Evolutionary conservation across 140 eudicot genomes (phyloP).

Genomic region (Bidens hawaiensis): DNA sequence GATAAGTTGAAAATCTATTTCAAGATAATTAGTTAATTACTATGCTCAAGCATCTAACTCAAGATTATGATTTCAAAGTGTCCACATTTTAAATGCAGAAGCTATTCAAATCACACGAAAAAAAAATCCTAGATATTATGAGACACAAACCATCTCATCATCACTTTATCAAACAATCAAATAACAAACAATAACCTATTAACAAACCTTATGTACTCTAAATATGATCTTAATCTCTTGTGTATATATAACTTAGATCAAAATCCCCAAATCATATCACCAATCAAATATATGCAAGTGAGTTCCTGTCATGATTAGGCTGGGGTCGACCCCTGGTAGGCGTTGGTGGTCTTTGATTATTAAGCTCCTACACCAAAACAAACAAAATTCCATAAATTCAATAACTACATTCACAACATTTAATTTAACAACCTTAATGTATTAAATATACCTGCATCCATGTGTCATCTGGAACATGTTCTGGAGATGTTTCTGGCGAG

Average conservation of each 20-base stretch:
- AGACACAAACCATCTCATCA: slow-evolving; percentile 12
- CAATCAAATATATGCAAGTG: slow-evolving; percentile 74
- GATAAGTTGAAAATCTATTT: no score
- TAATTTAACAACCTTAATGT: not conserved
- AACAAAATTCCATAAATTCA: not conserved
- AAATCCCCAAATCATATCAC: not conserved
- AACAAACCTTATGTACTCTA: slow-evolving; percentile 9
- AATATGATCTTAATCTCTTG: not conserved
- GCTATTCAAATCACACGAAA: not conserved
- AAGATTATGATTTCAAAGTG: no score
- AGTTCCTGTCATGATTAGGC: slow-evolving; percentile 66
- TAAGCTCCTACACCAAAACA: slow-evolving; percentile 82
- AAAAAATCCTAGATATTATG: not conserved
- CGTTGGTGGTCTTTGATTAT: slow-evolving; percentile 94
- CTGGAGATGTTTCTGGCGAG: slow-evolving; percentile 88
- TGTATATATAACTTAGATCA: not conserved
- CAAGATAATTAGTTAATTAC: no score
- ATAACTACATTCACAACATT: slow-evolving; percentile 7
- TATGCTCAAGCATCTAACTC: not conserved
- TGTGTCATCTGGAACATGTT: slow-evolving; percentile 52
- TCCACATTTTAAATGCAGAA: not conserved
- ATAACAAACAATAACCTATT: slow-evolving; percentile 19
- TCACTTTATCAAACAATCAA: not conserved
- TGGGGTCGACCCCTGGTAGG: slow-evolving; percentile 95
- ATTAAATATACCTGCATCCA: slow-evolving; percentile 78